Evolutionary conservation across 768 basidiomycete genomes (phyloP).

Genomic region (Amanita rubescens): DNA sequence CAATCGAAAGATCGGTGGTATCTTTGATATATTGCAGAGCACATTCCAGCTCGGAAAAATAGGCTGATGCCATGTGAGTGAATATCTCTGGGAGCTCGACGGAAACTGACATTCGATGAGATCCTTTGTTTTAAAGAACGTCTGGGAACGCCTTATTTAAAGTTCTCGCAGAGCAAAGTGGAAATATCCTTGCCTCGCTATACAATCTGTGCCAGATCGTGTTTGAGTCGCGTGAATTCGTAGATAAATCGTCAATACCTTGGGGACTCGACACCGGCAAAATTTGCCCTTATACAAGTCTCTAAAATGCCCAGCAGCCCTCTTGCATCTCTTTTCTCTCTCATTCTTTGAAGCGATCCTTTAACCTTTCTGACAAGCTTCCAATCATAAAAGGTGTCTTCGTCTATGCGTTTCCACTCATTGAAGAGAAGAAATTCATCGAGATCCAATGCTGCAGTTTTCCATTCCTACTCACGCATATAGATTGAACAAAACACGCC

Average conservation of each 20-base stretch:
- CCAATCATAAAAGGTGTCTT: conserved; percentile 91
- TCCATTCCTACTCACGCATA: conserved; percentile 65
- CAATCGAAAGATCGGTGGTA: conserved; percentile 61
- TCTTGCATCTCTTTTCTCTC: conserved; percentile 74
- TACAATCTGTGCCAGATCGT: conserved; percentile 53
- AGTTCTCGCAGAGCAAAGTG: conserved; percentile 2
- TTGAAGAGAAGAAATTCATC: conserved; percentile 82
- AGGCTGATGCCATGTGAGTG: conserved; percentile 41
- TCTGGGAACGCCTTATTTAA: conserved; percentile 38
- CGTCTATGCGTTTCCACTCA: conserved; percentile 84
- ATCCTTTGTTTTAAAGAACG: conserved; percentile 86
- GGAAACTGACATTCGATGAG: conserved; percentile 67
- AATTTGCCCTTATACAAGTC: conserved; percentile 85
- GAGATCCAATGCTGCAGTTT: conserved; percentile 63
- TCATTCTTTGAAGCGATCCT: conserved; percentile 54
- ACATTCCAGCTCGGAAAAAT: conserved; percentile 69
- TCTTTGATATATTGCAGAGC: conserved; percentile 74
- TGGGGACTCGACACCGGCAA: conserved; percentile 85
- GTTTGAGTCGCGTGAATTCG: not conserved
- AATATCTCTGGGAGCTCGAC: not conserved
- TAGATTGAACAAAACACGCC: not conserved
- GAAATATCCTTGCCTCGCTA: conserved; percentile 72
- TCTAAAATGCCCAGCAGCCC: conserved; percentile 87
- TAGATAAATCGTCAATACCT: conserved; percentile 33
- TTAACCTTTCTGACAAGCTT: conserved; percentile 69